These are phyloP conservation scores for Gossypium stocksii DNA, from an alignment of 345 rosid genomes.

Conservation along the genomic window DNA sequence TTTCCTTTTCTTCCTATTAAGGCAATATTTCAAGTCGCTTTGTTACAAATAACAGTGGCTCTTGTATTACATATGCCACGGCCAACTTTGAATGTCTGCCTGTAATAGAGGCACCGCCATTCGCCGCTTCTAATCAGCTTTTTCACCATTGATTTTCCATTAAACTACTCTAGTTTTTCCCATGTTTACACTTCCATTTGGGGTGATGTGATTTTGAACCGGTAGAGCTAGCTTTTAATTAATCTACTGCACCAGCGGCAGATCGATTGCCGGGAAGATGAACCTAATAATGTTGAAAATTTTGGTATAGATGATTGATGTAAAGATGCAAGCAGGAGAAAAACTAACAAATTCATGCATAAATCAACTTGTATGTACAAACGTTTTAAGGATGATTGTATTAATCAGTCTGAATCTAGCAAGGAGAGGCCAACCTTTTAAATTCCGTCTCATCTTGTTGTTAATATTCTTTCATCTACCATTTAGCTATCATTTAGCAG, in stretches of 20 bases:
- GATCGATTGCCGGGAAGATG: neutral
- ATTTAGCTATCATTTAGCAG: no score
- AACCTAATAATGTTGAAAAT: neutral
- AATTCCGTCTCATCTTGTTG: no score
- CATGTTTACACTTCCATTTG: neutral
- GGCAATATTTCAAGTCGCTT: constrained; percentile 19
- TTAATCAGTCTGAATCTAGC: no score
- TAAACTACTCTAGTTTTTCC: neutral
- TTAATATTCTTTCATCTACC: no score
- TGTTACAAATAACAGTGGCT: constrained; percentile 23
- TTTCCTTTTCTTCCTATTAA: constrained; percentile 12
- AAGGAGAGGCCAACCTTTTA: no score
- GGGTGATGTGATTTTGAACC: neutral
- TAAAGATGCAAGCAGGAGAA: no score
- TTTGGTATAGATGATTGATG: no score
- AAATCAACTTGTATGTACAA: no score
- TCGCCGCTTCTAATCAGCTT: neutral
- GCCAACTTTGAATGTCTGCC: constrained; percentile 13
- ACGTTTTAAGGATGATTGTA: no score
- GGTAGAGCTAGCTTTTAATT: neutral
- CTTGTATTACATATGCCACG: constrained; percentile 9
- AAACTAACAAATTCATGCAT: no score
- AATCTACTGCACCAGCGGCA: neutral
- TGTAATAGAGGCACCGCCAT: constrained; percentile 3
- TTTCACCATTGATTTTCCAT: neutral